Conservation (phyloP, 1,284 basidiomycete species). For the Earliella scabrosa region DNA sequence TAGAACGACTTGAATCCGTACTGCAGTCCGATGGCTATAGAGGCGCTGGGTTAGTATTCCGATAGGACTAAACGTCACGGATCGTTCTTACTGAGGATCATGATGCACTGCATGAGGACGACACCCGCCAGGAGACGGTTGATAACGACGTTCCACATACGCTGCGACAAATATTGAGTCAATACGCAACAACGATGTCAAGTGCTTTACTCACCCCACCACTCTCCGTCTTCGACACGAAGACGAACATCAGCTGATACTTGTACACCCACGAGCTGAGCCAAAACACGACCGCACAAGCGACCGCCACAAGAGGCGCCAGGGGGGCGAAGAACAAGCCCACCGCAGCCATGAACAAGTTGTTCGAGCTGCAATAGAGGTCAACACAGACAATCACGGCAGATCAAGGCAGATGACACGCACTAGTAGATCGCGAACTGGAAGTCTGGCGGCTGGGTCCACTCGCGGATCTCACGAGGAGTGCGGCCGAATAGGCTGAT, state of each 20-base stretch:
- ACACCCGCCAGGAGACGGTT: constrained; percentile 82
- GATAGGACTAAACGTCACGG: constrained; percentile 28
- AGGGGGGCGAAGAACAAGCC: constrained; percentile 91
- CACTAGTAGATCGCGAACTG: constrained; percentile 91
- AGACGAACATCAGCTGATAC: constrained; percentile 95
- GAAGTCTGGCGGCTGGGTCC: constrained; percentile 94
- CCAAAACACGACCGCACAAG: constrained; percentile 85
- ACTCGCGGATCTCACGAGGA: constrained; percentile 93
- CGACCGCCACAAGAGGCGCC: constrained; percentile 85
- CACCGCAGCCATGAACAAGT: constrained; percentile 86
- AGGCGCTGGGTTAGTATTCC: background rate
- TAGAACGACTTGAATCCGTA: constrained; percentile 73
- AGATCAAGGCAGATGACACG: constrained; percentile 35
- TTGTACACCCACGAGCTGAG: constrained; percentile 83
- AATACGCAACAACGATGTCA: background rate
- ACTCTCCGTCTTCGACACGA: constrained; percentile 84
- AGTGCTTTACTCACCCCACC: constrained; percentile 70
- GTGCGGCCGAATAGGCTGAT: constrained; percentile 89
- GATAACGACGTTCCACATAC: constrained; percentile 91
- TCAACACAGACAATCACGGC: background rate
- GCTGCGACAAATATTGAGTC: constrained; percentile 46
- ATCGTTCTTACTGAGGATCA: constrained; percentile 78
- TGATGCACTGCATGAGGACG: constrained; percentile 83
- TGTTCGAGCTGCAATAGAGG: constrained; percentile 57
- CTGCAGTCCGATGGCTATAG: constrained; percentile 83